phyloP scores from a whole-genome alignment of 2,329 filamentous ascomycete genomes.

The Amesomyces nigricolor region DNA sequence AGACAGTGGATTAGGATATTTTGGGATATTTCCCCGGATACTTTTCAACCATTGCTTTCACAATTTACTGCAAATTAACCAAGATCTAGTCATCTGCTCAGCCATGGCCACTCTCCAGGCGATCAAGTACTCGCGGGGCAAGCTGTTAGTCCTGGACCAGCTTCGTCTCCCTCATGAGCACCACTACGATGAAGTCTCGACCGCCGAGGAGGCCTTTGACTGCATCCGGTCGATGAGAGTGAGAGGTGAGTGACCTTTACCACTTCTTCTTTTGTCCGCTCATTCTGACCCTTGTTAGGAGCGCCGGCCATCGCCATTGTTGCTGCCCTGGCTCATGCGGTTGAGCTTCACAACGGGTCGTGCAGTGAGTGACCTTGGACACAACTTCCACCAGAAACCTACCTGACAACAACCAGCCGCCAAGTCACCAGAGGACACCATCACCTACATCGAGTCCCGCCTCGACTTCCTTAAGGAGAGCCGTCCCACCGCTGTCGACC shows the following conservation, averaged over 20 bases:
- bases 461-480: constrained; percentile 84
- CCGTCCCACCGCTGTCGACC: constrained; percentile 88
- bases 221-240: constrained; percentile 76
- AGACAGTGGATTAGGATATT: neutral
- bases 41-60: neutral
- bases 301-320: constrained; percentile 97
- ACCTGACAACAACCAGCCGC: constrained; percentile 31
- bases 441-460: constrained; percentile 67
- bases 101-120: constrained; percentile 62
- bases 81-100: too few relatives aligned
- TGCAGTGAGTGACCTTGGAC: constrained; percentile 33
- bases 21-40: neutral
- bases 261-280: too few relatives aligned
- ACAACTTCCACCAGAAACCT: neutral
- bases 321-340: constrained; percentile 80
- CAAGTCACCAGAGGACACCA: constrained; percentile 48
- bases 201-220: constrained; percentile 70
- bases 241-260: constrained; percentile 42
- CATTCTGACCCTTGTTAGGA: constrained; percentile 37
- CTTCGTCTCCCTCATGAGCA: constrained; percentile 75
- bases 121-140: constrained; percentile 68
- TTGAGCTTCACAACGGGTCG: constrained; percentile 63
- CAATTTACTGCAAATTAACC: neutral
- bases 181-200: constrained; percentile 67
- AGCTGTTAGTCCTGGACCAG: constrained; percentile 74